These are phyloP conservation scores for Aureobasidium vineae DNA, from an alignment of 2,329 filamentous ascomycete genomes.

Conservation along the genomic window DNA sequence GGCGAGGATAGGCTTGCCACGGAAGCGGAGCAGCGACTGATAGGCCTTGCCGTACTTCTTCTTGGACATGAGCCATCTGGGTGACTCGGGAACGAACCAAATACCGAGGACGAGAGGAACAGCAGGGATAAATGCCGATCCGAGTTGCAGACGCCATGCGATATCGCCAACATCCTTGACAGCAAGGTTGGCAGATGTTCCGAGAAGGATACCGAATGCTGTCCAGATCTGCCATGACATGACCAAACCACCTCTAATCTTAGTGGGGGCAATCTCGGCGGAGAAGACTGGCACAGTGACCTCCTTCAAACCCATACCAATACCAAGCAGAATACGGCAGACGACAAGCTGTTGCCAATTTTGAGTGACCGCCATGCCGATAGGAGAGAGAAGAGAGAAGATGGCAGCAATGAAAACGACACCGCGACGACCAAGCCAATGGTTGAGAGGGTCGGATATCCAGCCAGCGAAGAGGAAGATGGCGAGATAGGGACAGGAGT, in stretches of 20 bases:
- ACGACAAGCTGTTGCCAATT: constrained; percentile 28
- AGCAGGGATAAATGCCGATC: constrained; percentile 50
- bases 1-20: constrained; percentile 43
- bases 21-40: constrained; percentile 41
- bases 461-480: constrained; percentile 31
- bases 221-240: constrained; percentile 42
- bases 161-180: constrained; percentile 43
- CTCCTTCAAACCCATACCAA: constrained; percentile 30
- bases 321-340: constrained; percentile 28
- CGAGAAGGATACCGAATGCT: constrained; percentile 50
- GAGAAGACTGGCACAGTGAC: constrained; percentile 28
- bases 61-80: constrained; percentile 44
- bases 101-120: constrained; percentile 48
- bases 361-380: constrained; percentile 24
- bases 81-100: constrained; percentile 31
- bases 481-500: constrained; percentile 57
- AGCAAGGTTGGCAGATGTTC: constrained; percentile 45
- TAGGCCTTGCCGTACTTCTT: constrained; percentile 42
- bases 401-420: constrained; percentile 40
- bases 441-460: constrained; percentile 34
- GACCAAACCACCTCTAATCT: constrained; percentile 35
- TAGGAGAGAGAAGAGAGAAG: constrained; percentile 25
- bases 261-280: constrained; percentile 26
- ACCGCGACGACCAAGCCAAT: constrained; percentile 37
- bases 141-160: constrained; percentile 49